Evolutionary conservation across 371 early-diverging fungal genomes (phyloP), one percentile per base, ranked within the genome.

Genomic region (Saksenaea oblongispora): DNA sequence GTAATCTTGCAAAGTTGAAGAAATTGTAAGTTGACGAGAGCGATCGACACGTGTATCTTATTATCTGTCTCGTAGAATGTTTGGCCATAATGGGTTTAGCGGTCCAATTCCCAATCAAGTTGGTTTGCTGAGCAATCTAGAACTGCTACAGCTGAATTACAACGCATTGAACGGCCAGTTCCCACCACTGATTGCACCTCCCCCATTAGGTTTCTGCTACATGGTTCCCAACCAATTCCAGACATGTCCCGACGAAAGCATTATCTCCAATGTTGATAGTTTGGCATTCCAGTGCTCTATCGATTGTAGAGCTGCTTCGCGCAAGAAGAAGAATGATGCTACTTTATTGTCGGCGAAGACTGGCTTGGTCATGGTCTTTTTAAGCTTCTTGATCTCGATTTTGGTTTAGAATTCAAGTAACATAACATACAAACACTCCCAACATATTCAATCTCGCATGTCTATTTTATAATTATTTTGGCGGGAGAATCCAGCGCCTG

Each of bases 211-310:
- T 3, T 75, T 76, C 34, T 86, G 84, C 47, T 69, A 77, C 37
- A 77, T 80, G 63, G 73, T 75, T 14, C 86, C 83, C 3, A 84
- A 86, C 42, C 71, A 74, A 22, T 84, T 86, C 73, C 72, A 78
- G 36, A 64, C 71, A 0, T 86, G 84, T 53, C 86, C 86, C 14
- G 74, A 76, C 26, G 66, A 64, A 51, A 66, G 64, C n/a, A 66
- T 84, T 1, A 44, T 74, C 11, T 64, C 65, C 17, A 78, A 80
- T 17, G 69, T 76, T 8, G 59, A 75, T 10, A 78, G 80, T 7
- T 41, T 86, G 42, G 84, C 87, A 0, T 83, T 80, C 70, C 84
- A 80, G 59, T 86, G 87, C 44, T 76, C 77, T 7, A 66, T 84
- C 9, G 78, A 84, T 42, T 83, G 84, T 59, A 44, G 54, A 13